phyloP scores from a whole-genome alignment of 805 yeast genomes.

The Sugiyamaella chiloensis region DNA sequence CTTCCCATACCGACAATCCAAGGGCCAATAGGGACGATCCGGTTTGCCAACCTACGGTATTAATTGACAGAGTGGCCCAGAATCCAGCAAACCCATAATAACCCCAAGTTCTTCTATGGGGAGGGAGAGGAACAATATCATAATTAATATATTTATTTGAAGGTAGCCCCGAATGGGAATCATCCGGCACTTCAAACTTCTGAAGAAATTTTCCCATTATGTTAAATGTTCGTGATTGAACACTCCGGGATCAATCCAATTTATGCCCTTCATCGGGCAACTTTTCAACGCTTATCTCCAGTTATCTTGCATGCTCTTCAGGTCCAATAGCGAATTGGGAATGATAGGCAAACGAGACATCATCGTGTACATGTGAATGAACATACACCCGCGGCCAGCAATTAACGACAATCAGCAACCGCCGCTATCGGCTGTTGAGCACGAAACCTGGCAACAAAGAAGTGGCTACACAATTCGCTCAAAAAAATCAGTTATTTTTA shows the following conservation, averaged over 20 bases:
- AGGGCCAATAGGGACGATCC: constrained; percentile 43
- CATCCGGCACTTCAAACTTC: background rate
- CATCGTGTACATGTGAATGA: no score
- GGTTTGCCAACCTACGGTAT: constrained; percentile 38
- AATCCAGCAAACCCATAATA: constrained; percentile 37
- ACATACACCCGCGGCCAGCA: no score
- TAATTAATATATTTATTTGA: constrained; percentile 12
- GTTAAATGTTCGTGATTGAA: background rate
- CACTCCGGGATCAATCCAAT: no score
- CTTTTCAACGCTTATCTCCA: background rate
- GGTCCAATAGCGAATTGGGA: no score
- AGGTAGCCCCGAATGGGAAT: background rate
- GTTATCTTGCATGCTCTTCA: background rate
- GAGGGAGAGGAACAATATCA: constrained; percentile 47
- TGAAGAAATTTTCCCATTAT: background rate
- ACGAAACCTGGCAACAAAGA: no score
- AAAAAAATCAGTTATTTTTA: no score
- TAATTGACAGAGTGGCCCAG: constrained; percentile 19
- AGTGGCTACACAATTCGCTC: no score
- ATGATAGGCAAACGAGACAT: no score
- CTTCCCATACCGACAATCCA: constrained; percentile 45
- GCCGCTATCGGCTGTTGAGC: no score
- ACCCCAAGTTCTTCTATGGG: constrained; percentile 47
- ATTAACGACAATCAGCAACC: no score
- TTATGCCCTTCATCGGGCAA: no score